phyloP scores from a whole-genome alignment of 371 early-diverging fungal genomes.

The Rhizopus arrhizus region DNA sequence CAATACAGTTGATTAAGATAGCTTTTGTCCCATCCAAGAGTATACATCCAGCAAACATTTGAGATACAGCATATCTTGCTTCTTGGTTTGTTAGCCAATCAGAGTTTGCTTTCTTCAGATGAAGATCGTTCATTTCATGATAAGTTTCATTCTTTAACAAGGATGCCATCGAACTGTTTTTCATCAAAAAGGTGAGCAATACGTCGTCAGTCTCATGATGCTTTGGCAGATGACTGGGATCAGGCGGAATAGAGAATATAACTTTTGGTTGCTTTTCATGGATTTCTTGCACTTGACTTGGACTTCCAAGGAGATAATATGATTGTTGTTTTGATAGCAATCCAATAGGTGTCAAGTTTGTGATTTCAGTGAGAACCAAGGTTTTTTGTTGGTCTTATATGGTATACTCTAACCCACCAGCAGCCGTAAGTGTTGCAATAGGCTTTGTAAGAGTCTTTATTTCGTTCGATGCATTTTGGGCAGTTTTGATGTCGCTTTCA shows the following conservation, averaged over 20 bases:
- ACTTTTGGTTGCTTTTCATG: constrained; percentile 20
- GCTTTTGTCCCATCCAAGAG: constrained; percentile 17
- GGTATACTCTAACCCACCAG: constrained; percentile 17
- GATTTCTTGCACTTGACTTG: constrained; percentile 14
- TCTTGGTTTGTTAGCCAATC: too few relatives aligned
- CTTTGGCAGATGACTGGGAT: constrained; percentile 18
- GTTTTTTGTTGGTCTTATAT: constrained; percentile 24
- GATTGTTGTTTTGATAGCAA: constrained; percentile 11
- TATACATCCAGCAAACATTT: too few relatives aligned
- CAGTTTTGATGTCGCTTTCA: constrained; percentile 18
- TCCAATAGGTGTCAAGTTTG: constrained; percentile 22
- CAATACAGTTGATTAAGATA: constrained; percentile 21
- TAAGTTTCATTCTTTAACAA: constrained; percentile 21
- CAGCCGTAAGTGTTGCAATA: constrained; percentile 22
- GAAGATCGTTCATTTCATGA: too few relatives aligned
- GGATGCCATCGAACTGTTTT: constrained; percentile 16
- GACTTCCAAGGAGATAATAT: constrained; percentile 20
- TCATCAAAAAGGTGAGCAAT: constrained; percentile 21
- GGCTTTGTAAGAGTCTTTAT: constrained; percentile 20
- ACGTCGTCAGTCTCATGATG: constrained; percentile 9
- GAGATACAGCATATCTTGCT: too few relatives aligned
- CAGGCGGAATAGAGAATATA: constrained; percentile 24
- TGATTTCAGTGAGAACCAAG: constrained; percentile 13
- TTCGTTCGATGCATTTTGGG: constrained; percentile 12
- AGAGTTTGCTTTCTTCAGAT: too few relatives aligned